Evolutionary conservation across 2,329 filamentous ascomycete genomes (phyloP).

Genomic region (Ceratocystis harringtonii): DNA sequence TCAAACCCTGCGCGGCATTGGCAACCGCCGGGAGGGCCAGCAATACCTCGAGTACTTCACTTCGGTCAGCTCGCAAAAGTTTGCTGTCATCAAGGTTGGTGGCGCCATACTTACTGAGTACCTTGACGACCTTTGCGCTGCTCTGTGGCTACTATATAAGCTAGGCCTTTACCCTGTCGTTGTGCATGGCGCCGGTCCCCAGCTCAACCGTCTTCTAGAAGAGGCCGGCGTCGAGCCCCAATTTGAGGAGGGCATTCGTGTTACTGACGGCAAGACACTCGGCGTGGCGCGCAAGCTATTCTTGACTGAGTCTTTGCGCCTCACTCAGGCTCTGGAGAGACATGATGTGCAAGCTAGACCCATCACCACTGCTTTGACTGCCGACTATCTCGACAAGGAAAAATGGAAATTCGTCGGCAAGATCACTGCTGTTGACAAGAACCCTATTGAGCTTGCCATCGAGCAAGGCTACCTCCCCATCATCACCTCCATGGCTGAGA

Average conservation of each 20-base stretch:
- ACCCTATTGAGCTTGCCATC: conserved; percentile 80
- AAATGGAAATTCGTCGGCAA: conserved; percentile 94
- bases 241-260: conserved; percentile 89
- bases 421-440: conserved; percentile 82
- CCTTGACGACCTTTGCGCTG: conserved; percentile 77
- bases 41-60: conserved; percentile 97
- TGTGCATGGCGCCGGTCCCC: conserved; percentile 86
- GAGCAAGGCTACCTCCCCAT: conserved; percentile 83
- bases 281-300: conserved; percentile 84
- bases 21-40: conserved; percentile 88
- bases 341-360: conserved; percentile 81
- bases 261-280: conserved; percentile 91
- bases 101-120: conserved; percentile 92
- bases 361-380: conserved; percentile 80
- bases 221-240: conserved; percentile 85
- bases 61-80: conserved; percentile 90
- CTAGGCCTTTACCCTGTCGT: conserved; percentile 91
- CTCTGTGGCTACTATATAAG: conserved; percentile 81
- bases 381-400: conserved; percentile 89
- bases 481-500: conserved; percentile 92
- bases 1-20: conserved; percentile 76
- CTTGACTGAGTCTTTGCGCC: conserved; percentile 84
- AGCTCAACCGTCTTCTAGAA: conserved; percentile 83
- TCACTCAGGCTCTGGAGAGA: conserved; percentile 77
- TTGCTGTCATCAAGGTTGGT: conserved; percentile 96